Evolutionary conservation across 331 rosid species (phyloP), one percentile per base, ranked within the genome.

Genomic region (Cydonia oblonga): DNA sequence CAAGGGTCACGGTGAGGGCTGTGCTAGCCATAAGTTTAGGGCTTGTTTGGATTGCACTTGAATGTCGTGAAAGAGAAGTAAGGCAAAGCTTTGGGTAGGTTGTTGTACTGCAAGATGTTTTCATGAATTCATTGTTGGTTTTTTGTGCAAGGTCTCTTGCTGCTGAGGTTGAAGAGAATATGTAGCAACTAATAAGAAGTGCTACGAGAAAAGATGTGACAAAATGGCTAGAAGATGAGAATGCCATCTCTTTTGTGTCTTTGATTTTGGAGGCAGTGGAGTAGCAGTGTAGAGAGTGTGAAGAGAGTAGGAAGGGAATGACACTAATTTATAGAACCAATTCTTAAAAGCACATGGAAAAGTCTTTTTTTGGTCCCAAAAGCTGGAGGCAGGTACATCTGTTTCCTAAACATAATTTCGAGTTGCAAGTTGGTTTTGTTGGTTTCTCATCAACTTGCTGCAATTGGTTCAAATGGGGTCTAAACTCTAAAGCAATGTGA

Each of bases 51-150:
- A 93, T 93, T 20, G 61, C 16, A 35, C 28, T 61, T 1, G 93
- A 85, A 18, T 93, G 93, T 69, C 66, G 68, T 20, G 87, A 80
- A 20, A 93, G 81, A 46, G 97, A 89, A 64, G 66, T 66, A 5
- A 72, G 90, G 69, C 98, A 93, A 1, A 93, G 90, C 24, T 70
- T 77, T 19, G 90, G 97, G 76, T 93, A 87, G 1, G 84, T 82
- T 24, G 98, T 90, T 69, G 79, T 73, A 1, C 78, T 69, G 29
- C 97, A 93, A 7, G 96, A 90, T 11, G 66, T 70, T 85, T 78
- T 89, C 0, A 93, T 84, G 88, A 93, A 93, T 29, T 83, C 68
- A 2, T 78, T 77, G 87, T 66, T 83, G 25, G 75, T 76, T 61
- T 64, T 68, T 19, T 65, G 74, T 52, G 75, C 53, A 67, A 79